These are phyloP conservation scores for Neopestalotiopsis sp. DNA, from an alignment of 2,329 filamentous ascomycete species.

Conservation along the genomic window DNA sequence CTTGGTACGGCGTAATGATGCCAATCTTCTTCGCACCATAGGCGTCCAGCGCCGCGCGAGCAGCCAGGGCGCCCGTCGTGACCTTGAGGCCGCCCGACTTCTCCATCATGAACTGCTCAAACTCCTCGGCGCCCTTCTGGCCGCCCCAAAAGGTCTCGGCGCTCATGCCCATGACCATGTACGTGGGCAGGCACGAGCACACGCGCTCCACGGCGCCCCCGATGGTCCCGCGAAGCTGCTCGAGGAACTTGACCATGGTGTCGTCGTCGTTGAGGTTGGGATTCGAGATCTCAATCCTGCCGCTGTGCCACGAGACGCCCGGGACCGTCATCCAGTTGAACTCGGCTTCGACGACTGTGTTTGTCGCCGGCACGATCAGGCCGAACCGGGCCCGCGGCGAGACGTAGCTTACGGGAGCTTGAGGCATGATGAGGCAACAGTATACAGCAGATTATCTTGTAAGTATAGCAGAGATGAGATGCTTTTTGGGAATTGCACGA, in stretches of 20 bases:
- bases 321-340: conserved; percentile 38
- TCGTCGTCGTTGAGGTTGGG: conserved; percentile 34
- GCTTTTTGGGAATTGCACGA: background rate
- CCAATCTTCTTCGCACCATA: conserved; percentile 36
- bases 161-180: conserved; percentile 40
- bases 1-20: conserved; percentile 39
- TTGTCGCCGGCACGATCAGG: conserved; percentile 39
- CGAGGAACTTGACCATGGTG: conserved; percentile 37
- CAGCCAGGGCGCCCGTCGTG: conserved; percentile 38
- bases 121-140: conserved; percentile 34
- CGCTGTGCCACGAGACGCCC: conserved; percentile 38
- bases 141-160: conserved; percentile 41
- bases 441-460: too few species aligned
- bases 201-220: conserved; percentile 34
- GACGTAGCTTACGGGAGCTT: conserved; percentile 28
- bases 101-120: conserved; percentile 36
- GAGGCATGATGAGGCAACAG: conserved; percentile 9
- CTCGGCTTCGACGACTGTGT: conserved; percentile 40
- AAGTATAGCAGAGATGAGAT: background rate
- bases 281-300: conserved; percentile 37
- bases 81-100: conserved; percentile 34
- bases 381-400: conserved; percentile 35
- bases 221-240: conserved; percentile 35
- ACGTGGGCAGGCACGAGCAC: conserved; percentile 34
- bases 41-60: conserved; percentile 33